A percentile compares a stretch with the other conserved stretches of the same genome.
These are phyloP conservation scores for Blechomonas ayalai DNA, from an alignment of 208 protist genomes.

Conservation along the genomic window DNA sequence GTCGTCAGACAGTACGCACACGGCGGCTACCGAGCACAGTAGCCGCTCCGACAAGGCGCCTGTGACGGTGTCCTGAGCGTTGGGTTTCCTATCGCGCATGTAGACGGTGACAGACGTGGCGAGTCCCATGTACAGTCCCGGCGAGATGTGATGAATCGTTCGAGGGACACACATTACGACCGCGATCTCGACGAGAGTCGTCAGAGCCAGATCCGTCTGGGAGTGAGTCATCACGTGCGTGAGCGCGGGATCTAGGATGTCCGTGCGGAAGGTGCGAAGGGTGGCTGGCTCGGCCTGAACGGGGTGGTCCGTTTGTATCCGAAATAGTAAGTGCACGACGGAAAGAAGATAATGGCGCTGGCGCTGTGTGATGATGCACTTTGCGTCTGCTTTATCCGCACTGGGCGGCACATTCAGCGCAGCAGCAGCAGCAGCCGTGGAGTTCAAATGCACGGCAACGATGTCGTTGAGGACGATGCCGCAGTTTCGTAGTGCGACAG, in stretches of 20 bases:
- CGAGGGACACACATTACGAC: constrained; percentile 58
- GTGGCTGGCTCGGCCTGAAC: constrained; percentile 51
- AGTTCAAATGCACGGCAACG: constrained; percentile 41
- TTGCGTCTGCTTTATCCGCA: not conserved
- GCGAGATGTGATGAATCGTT: constrained; percentile 64
- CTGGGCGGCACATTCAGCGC: not conserved
- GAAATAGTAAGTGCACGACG: constrained; percentile 53
- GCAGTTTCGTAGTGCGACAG: constrained; percentile 26
- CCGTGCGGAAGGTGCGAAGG: constrained; percentile 45
- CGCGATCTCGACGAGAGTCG: constrained; percentile 51
- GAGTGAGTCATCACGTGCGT: constrained; percentile 25
- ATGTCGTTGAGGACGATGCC: constrained; percentile 47
- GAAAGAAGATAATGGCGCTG: constrained; percentile 43
- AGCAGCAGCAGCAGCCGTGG: constrained; percentile 17
- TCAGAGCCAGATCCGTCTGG: constrained; percentile 23
- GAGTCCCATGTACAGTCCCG: constrained; percentile 24
- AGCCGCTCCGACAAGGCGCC: constrained; percentile 1
- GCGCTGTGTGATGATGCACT: constrained; percentile 4
- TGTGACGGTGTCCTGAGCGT: not conserved
- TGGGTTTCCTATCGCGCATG: constrained; percentile 7
- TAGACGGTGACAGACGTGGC: constrained; percentile 9
- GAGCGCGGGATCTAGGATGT: constrained; percentile 53
- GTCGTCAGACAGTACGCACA: constrained; percentile 1
- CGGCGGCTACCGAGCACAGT: not conserved
- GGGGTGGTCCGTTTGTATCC: constrained; percentile 33